Conservation (phyloP, 495 filamentous ascomycete genomes). For the Penicillium silybi region DNA sequence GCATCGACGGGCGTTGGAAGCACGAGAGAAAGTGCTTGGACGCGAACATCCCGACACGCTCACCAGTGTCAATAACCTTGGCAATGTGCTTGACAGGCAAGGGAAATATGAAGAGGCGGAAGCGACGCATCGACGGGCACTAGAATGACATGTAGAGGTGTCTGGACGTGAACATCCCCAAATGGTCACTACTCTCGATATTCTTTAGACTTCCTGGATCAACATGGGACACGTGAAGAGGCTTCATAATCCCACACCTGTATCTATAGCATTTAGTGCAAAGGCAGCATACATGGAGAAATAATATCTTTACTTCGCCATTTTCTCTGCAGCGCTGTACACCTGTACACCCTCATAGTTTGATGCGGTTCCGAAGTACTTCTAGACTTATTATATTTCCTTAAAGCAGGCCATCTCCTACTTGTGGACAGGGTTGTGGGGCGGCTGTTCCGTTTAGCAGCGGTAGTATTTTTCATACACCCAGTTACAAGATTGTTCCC, state of each 20-base stretch:
- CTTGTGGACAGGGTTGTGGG: slow-evolving; percentile 1
- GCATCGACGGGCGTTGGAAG: no score
- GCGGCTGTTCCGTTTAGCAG: background rate
- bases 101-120: no score
- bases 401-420: slow-evolving; percentile 1
- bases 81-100: no score
- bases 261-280: background rate
- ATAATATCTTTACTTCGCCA: background rate
- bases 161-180: background rate
- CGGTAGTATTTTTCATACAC: slow-evolving; percentile 1
- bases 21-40: no score
- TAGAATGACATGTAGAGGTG: background rate
- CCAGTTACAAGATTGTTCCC: background rate
- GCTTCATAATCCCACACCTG: background rate
- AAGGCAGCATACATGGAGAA: slow-evolving; percentile 1
- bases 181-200: background rate
- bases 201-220: slow-evolving; percentile 3
- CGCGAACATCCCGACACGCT: no score
- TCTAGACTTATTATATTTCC: background rate
- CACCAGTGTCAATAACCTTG: no score
- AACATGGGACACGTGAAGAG: background rate
- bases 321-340: background rate
- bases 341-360: slow-evolving; percentile 1
- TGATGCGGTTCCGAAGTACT: background rate
- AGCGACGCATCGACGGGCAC: no score